Base-by-base conservation (phyloP, 331 rosid genomes). In the Quercus lobata region DNA sequence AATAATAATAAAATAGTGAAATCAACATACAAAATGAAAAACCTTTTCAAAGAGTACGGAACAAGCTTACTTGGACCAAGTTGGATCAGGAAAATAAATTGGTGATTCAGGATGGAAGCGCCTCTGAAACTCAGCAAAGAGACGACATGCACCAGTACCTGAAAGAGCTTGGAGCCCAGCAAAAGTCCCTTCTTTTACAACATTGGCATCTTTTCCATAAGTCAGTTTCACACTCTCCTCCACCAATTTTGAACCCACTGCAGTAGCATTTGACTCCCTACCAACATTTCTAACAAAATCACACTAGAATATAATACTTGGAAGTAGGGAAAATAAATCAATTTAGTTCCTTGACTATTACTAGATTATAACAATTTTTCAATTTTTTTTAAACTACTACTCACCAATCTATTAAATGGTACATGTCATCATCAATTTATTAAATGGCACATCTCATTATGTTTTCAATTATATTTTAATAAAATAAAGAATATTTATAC, bases 91-190 rank as follows among this genome's bases (percentile, higher is more conserved):
- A 46, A 91, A 86, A 76, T 85, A 89, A 78, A 91, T 82, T 71
- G 58, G 89, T 61, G 88, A 81, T 69, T 87, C 72, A 16, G 89
- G 92, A 82, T 82, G 85, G 76, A 84, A 87, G 66, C 82, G 87
- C 86, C 85, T 82, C 69, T 91, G 95, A 30, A 91, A 81, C 75
- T 91, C 91, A 62, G 95, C 91, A 49, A 91, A 87, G 70, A 88
- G 81, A 22, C 91, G 86, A 53, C 95, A 91, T 1, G 92, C 90
- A 11, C 92, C 89, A 52, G 95, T 88, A 18, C 95, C 95, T 9
- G 95, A 91, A 22, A 91, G 77, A 56, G 90, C 80, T 56, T 86
- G 91, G 81, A 88, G 52, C 73, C 91, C 95, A 34, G 89, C 88
- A 61, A 74, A 82, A 68, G 82, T 70, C 53, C 84, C 74, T 49